These are phyloP conservation scores for Talaromyces wortmannii DNA, from an alignment of 495 filamentous ascomycete species.

Conservation along the genomic window DNA sequence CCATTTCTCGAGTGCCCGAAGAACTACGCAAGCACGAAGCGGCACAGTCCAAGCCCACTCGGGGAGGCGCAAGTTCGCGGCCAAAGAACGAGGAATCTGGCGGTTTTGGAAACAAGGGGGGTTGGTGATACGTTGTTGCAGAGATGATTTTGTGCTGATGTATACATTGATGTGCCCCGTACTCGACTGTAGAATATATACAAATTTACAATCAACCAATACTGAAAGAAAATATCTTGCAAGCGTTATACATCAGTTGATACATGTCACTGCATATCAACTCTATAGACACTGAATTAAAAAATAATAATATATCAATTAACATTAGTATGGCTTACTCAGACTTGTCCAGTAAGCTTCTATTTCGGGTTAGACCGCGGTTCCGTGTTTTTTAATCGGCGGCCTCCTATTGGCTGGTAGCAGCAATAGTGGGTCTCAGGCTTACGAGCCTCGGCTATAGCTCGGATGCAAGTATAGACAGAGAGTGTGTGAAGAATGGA, in stretches of 20 bases:
- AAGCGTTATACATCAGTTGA: no score
- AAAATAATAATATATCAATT: not conserved
- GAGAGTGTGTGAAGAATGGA: not conserved
- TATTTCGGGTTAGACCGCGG: not conserved
- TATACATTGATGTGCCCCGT: not conserved
- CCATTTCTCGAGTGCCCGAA: conserved; percentile 85
- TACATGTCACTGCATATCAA: no score
- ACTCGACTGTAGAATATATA: no score
- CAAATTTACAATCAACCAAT: no score
- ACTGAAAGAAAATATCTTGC: no score
- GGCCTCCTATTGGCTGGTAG: not conserved
- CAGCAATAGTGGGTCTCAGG: not conserved
- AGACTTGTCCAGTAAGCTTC: no score
- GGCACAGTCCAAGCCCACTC: conserved; percentile 73
- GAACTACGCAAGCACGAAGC: conserved; percentile 92
- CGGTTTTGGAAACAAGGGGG: conserved; percentile 54
- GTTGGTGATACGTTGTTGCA: conserved; percentile 20
- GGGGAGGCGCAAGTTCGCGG: conserved; percentile 44
- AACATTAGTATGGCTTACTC: not conserved
- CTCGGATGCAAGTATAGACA: not conserved
- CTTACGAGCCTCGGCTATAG: not conserved
- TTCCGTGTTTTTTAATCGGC: not conserved
- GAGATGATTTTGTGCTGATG: not conserved
- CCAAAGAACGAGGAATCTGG: conserved; percentile 54
- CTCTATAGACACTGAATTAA: no score